Conservation (phyloP, 2,329 filamentous ascomycete genomes). For the Paecilomyces sp. region DNA sequence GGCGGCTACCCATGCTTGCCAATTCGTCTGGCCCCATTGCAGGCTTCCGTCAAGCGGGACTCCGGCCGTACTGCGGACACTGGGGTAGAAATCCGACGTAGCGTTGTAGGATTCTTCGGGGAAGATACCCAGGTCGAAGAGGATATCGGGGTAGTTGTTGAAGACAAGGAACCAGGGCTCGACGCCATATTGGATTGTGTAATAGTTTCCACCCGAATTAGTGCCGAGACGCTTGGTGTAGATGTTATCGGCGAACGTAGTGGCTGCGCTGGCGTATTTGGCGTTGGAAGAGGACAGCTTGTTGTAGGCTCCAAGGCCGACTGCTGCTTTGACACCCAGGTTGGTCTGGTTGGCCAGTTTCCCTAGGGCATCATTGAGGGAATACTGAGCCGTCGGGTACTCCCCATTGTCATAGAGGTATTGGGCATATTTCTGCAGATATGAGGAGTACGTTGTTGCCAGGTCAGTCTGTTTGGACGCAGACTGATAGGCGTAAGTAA, state of each 20-base stretch:
- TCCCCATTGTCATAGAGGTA: conserved; percentile 29
- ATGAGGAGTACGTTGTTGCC: conserved; percentile 18
- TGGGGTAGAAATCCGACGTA: conserved; percentile 25
- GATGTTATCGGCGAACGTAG: conserved; percentile 22
- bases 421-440: conserved; percentile 27
- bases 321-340: conserved; percentile 36
- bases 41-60: conserved; percentile 23
- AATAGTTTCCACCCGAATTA: conserved; percentile 24
- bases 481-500: conserved; percentile 27
- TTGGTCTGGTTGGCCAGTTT: conserved; percentile 33
- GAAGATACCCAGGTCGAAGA: conserved; percentile 29
- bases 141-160: conserved; percentile 30
- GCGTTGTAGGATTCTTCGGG: conserved; percentile 25
- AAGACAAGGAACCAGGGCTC: conserved; percentile 23
- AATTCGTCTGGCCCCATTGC: not conserved
- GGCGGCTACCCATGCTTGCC: conserved; percentile 4
- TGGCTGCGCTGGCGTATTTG: conserved; percentile 24
- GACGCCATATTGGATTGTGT: conserved; percentile 25
- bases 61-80: conserved; percentile 19
- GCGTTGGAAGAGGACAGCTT: conserved; percentile 12
- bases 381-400: conserved; percentile 26
- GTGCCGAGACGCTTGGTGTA: conserved; percentile 22
- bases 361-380: conserved; percentile 33
- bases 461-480: conserved; percentile 26
- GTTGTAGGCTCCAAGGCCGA: conserved; percentile 31